These are phyloP conservation scores for Kodamaea suecica DNA, from an alignment of 1,139 yeast species.

Conservation along the genomic window DNA sequence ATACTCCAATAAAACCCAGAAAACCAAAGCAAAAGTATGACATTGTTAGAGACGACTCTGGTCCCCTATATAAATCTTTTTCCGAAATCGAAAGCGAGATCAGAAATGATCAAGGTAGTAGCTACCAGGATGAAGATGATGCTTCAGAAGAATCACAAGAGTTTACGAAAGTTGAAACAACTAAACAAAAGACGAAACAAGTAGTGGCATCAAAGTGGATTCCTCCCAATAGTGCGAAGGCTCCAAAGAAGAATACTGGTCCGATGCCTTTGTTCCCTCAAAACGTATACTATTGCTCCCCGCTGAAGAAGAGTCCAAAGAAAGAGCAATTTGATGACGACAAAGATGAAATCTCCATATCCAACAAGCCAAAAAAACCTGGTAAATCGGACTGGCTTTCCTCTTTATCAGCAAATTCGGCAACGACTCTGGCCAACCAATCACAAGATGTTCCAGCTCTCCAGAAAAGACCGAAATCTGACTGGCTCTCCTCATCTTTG, in stretches of 20 bases:
- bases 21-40: slow-evolving; percentile 6
- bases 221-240: slow-evolving; percentile 12
- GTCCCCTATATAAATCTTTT: slow-evolving; percentile 18
- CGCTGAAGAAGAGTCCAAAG: slow-evolving; percentile 7
- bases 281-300: slow-evolving; percentile 14
- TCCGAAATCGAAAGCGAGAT: slow-evolving; percentile 22
- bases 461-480: slow-evolving; percentile 10
- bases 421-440: slow-evolving; percentile 6
- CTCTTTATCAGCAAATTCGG: slow-evolving; percentile 9
- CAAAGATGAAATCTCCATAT: slow-evolving; percentile 1
- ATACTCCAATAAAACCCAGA: not conserved
- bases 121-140: not conserved
- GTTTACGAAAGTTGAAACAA: not conserved
- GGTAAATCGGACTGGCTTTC: slow-evolving; percentile 11
- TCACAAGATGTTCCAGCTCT: not conserved
- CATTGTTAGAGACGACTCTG: slow-evolving; percentile 2
- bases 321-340: slow-evolving; percentile 1
- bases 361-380: slow-evolving; percentile 12
- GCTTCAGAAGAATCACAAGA: slow-evolving; percentile 1
- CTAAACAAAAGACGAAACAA: not conserved
- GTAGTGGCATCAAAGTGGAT: slow-evolving; percentile 8
- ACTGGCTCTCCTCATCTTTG: slow-evolving; percentile 20
- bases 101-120: slow-evolving; percentile 7
- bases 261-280: slow-evolving; percentile 16
- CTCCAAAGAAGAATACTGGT: slow-evolving; percentile 8